These are phyloP conservation scores for Exophiala spinifera DNA, from an alignment of 2,329 filamentous ascomycete species.

Conservation along the genomic window DNA sequence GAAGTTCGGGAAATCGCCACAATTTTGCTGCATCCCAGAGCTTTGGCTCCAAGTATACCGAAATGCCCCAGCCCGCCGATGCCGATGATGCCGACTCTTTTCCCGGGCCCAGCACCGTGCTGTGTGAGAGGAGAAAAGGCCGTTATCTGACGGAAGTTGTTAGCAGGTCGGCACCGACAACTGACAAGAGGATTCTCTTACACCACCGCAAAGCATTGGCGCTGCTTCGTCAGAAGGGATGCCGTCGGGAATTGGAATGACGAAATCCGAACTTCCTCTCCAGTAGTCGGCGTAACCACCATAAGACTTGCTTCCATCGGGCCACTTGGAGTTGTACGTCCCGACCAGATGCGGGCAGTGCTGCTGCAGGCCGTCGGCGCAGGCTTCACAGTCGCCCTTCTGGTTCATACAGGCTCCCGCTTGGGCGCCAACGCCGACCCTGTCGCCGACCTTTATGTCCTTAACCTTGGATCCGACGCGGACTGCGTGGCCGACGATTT, in stretches of 20 bases:
- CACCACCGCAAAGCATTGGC: constrained; percentile 72
- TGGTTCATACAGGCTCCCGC: constrained; percentile 51
- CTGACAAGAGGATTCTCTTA: too few relatives aligned
- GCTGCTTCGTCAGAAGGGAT: constrained; percentile 53
- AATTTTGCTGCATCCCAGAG: constrained; percentile 64
- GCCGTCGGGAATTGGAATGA: constrained; percentile 47
- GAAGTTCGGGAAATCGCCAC: constrained; percentile 55
- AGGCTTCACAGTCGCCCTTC: constrained; percentile 52
- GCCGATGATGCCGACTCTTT: constrained; percentile 68
- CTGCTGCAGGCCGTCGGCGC: constrained; percentile 42
- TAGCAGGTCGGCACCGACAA: too few relatives aligned
- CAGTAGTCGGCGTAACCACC: constrained; percentile 62
- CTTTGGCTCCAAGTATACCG: constrained; percentile 67
- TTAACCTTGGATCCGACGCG: constrained; percentile 49
- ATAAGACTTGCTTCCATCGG: constrained; percentile 61
- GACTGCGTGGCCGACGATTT: constrained; percentile 60
- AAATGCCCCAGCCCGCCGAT: constrained; percentile 74
- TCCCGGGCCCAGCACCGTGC: constrained; percentile 67
- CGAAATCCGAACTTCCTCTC: constrained; percentile 46
- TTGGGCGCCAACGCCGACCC: constrained; percentile 63
- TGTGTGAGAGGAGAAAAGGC: constrained; percentile 67
- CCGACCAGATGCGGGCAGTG: constrained; percentile 45
- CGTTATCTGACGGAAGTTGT: constrained; percentile 50
- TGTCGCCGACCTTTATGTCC: constrained; percentile 57
- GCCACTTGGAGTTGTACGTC: constrained; percentile 60